A percentile compares a stretch with the other conserved stretches of the same genome.
These are phyloP conservation scores for Mallotus nudiflorus DNA, from an alignment of 345 rosid species.

Conservation along the genomic window DNA sequence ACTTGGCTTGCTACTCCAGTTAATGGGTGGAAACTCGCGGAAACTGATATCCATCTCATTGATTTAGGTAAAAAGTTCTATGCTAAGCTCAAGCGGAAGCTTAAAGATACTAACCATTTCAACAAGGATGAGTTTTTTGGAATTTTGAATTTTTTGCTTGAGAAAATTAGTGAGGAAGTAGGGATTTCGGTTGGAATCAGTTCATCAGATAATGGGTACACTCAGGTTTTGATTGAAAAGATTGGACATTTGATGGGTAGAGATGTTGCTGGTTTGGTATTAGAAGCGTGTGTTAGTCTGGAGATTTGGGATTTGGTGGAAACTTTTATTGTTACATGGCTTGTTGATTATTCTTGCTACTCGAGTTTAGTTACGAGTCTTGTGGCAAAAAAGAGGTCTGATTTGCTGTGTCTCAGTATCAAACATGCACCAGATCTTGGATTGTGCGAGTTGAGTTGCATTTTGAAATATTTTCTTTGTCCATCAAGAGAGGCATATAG, in stretches of 20 bases:
- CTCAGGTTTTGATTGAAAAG: constrained; percentile 46
- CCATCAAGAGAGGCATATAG: constrained; percentile 60
- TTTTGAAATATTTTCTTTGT: constrained; percentile 74
- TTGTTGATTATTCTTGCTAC: constrained; percentile 52
- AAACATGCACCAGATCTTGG: constrained; percentile 68
- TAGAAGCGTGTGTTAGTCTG: constrained; percentile 62
- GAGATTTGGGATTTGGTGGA: constrained; percentile 75
- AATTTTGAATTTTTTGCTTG: constrained; percentile 56
- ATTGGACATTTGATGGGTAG: constrained; percentile 54
- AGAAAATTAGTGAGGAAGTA: constrained; percentile 40
- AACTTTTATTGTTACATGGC: constrained; percentile 46
- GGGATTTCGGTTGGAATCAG: constrained; percentile 36
- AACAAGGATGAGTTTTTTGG: constrained; percentile 42
- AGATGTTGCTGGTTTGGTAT: constrained; percentile 55
- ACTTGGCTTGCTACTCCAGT: constrained; percentile 53
- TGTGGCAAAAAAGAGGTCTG: constrained; percentile 56
- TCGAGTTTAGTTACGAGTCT: constrained; percentile 50
- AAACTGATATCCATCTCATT: constrained; percentile 48
- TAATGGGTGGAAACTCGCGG: constrained; percentile 58
- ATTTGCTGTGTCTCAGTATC: constrained; percentile 61
- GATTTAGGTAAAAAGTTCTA: constrained; percentile 48
- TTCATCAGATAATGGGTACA: constrained; percentile 25
- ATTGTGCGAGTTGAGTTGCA: constrained; percentile 51
- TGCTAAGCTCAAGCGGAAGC: constrained; percentile 54
- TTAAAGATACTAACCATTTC: constrained; percentile 56